Evolutionary conservation across 306 rosid genomes (phyloP).

Genomic region (Prunus campanulata): DNA sequence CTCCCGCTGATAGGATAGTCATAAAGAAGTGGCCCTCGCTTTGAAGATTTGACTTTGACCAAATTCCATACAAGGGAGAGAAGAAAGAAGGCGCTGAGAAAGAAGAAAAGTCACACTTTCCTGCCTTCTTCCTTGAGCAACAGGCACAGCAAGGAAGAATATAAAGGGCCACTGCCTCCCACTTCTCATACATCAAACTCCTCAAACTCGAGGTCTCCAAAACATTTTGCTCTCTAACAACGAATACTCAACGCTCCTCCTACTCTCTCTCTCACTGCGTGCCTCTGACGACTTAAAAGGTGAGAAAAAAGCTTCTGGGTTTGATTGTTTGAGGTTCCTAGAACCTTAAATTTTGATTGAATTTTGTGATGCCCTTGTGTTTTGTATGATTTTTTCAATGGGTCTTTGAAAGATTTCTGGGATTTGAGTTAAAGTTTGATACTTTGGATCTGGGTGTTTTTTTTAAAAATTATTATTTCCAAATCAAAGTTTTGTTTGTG

Average conservation of each 20-base stretch:
- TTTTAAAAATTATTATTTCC: neutral
- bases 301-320: constrained; percentile 21
- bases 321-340: constrained; percentile 2
- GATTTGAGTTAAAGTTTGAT: constrained; percentile 29
- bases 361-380: neutral
- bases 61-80: neutral
- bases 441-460: constrained; percentile 18
- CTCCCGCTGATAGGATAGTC: neutral
- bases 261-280: neutral
- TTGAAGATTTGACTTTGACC: constrained; percentile 95
- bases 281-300: constrained; percentile 21
- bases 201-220: constrained; percentile 45
- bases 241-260: neutral
- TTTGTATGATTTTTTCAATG: constrained; percentile 2
- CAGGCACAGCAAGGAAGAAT: constrained; percentile 14
- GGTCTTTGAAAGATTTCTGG: constrained; percentile 22
- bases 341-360: neutral
- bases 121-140: constrained; percentile 35
- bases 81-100: constrained; percentile 50
- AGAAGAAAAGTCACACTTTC: constrained; percentile 89
- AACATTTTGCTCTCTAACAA: constrained; percentile 5
- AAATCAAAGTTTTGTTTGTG: no score
- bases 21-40: constrained; percentile 26
- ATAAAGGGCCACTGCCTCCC: constrained; percentile 21
- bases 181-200: constrained; percentile 29